Base-by-base conservation (phyloP, 495 filamentous ascomycete species). In the Penicillium robsamsonii region DNA sequence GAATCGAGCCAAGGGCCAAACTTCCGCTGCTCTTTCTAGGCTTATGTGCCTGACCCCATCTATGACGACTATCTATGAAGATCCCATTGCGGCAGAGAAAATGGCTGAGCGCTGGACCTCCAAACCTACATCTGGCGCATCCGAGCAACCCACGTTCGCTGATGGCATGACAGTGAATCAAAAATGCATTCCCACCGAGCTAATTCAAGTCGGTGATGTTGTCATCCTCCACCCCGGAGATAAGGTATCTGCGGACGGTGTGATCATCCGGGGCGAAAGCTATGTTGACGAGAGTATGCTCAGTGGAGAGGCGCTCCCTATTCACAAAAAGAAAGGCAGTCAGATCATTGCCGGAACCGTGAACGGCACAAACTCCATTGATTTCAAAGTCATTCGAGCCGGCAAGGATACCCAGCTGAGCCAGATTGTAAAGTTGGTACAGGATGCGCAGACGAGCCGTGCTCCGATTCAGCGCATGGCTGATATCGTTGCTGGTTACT, bases 201-300 rank as follows among this genome's bases (percentile, higher is more conserved):
- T 99, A 11, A 90, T 99, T 55, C 89, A 97, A 63, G 90, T 96
- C 2, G 91, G 90, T 27, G 94, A 99, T 64, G 85, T 97, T 48
- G 90, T 99, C 47, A 83, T 97, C 51, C 82, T 99, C 12, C 88
- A 89, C 49, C 94, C 94, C 1, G 94, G 94, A 50, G 95, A 97
- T 70, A 97, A 97, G 70, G 91, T 99, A 46, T 92, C 94, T 3
- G 95, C 93, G 0, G 94, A 99, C 69, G 94, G 94, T 20, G 80
- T 83, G 33, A 84, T 99, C 46, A 89, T 91, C 43, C 80, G 86
- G 27, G 94, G 94, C 10, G 90, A 97, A 72, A 92, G 89, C 24
- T 96, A 93, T 66, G 84, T 97, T 40, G 91, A 99, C 63, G 94
- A 99, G 69, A 96, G 91, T 66, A 97, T 97, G 95, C 92, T 99